A percentile compares a stretch with the other conserved stretches of the same genome.
phyloP scores from a whole-genome alignment of 176 grass and related monocot species.

The Saccharum spontaneum region DNA sequence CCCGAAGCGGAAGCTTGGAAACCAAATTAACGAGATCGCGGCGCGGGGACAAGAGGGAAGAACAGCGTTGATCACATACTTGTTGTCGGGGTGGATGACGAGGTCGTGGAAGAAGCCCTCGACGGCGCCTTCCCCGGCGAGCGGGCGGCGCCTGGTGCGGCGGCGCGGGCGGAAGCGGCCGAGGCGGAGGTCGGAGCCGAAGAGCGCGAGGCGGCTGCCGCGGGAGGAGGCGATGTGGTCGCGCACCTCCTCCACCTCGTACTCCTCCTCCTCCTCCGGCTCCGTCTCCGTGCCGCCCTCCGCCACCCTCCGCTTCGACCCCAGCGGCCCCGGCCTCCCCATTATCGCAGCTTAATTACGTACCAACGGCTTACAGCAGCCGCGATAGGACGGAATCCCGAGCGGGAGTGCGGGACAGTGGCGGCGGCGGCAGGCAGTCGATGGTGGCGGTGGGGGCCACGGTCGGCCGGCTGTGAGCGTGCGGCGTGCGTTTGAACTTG shows the following conservation, averaged over 20 bases:
- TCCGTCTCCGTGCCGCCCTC: slow-evolving; percentile 10
- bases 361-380: not conserved
- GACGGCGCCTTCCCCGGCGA: slow-evolving; percentile 15
- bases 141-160: not conserved
- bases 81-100: slow-evolving; percentile 80
- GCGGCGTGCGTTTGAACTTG: slow-evolving; percentile 1
- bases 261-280: slow-evolving; percentile 30
- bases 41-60: not conserved
- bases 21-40: not conserved
- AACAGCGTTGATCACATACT: not conserved
- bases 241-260: slow-evolving; percentile 63
- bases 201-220: slow-evolving; percentile 54
- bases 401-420: not conserved
- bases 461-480: not conserved
- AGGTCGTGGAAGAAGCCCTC: slow-evolving; percentile 33
- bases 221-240: slow-evolving; percentile 57
- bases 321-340: slow-evolving; percentile 38
- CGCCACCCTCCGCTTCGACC: slow-evolving; percentile 29
- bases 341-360: not conserved
- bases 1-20: slow-evolving; percentile 8
- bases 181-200: slow-evolving; percentile 58
- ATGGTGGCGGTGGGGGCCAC: not conserved
- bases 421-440: not conserved
- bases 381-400: not conserved
- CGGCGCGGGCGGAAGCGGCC: slow-evolving; percentile 39